Conservation (phyloP, 2,329 filamentous ascomycete genomes). For the Colletotrichum theobromicola region DNA sequence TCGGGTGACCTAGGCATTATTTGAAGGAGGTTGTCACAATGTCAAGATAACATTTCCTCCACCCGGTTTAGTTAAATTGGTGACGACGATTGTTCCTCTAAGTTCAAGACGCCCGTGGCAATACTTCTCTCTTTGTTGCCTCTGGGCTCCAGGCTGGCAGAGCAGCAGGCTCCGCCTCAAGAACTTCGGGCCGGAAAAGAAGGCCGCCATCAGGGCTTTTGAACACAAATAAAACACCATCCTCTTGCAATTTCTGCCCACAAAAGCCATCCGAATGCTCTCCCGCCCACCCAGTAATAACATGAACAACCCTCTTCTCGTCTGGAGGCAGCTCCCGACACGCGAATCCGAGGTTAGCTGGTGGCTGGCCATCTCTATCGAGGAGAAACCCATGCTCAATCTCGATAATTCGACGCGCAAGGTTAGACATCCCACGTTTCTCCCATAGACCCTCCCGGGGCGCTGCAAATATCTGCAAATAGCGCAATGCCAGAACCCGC, state of each 20-base stretch:
- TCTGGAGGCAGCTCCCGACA: neutral
- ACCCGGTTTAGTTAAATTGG: neutral
- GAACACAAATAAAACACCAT: neutral
- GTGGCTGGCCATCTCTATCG: neutral
- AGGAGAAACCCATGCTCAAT: neutral
- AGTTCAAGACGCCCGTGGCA: neutral
- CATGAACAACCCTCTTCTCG: neutral
- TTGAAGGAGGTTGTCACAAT: neutral
- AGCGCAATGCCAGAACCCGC: slow-evolving; percentile 39
- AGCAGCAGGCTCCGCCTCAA: neutral
- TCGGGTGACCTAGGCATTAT: neutral
- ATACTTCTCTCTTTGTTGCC: neutral
- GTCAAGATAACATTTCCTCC: neutral
- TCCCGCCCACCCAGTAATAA: neutral
- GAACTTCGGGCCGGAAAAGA: neutral
- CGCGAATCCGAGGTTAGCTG: neutral
- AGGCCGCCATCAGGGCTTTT: neutral
- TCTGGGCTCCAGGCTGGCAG: neutral
- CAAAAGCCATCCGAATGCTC: neutral
- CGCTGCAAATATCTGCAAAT: slow-evolving; percentile 20
- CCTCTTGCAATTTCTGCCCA: neutral
- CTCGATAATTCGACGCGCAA: slow-evolving; percentile 9
- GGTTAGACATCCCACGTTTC: neutral
- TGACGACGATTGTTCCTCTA: neutral
- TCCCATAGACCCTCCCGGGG: slow-evolving; percentile 25